Base-by-base conservation (phyloP, 305 asterid species). In the Fraxinus paxiana region DNA sequence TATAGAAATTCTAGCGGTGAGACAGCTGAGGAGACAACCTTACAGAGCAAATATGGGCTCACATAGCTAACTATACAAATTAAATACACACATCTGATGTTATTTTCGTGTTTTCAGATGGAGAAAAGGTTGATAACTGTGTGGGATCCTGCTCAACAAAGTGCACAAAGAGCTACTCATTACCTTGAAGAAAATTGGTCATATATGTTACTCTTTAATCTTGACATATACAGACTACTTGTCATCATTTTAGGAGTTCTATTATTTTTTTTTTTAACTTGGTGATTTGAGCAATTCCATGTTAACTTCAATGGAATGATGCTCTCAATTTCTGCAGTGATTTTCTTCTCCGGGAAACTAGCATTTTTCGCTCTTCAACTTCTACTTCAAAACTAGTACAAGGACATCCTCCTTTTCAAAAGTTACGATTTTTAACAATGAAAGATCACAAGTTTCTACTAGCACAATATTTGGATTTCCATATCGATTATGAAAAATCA, bases 121-220 rank as follows among this genome's bases (percentile, higher is more conserved):
- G 92, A 51, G 95, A 88, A 1, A 87, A 88, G 83, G 93, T 95
- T 80, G 95, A 90, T 77, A 85, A 80, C 67, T 95, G 98, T 26
- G 98, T 95, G 86, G 98, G 97, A 77, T 92, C 97, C 7, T 95
- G 98, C 90, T 89, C 95, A 34, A 87, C 84, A 78, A 89, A 65
- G 84, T 95, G 98, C 91, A 85, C 46, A 87, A 91, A 80, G 83
- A 89, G 82, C 88, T 93, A 86, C 87, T 69, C 86, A 26, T 85
- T 80, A 1, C 93, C 96, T 79, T 90, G 84, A 85, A 54, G 24
- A 26, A 24, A 10, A 35, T 77, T 26, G n/a, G 9, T 24, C 73
- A 5, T 6, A 17, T 6, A 59, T 63, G 71, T 63, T 9, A 63
- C 71, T 24, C 71, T 63, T 63, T 24, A 26, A 24, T 65, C 18